Evolutionary conservation across 2,329 filamentous ascomycete species (phyloP).

Genomic region (Claviceps sp.): DNA sequence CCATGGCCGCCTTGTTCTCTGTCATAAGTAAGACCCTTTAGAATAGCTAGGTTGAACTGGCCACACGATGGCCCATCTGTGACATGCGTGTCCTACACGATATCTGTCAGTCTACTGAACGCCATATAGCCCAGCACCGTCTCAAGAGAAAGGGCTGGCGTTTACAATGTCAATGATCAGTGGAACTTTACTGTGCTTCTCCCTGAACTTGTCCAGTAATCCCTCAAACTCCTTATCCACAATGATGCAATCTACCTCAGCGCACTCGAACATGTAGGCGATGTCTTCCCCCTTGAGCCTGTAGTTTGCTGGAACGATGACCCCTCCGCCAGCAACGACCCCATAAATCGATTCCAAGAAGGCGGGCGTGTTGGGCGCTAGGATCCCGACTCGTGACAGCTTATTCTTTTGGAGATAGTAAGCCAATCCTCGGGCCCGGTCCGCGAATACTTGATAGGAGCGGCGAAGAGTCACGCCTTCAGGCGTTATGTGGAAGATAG

Average conservation of each 20-base stretch:
- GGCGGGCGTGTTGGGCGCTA: slow-evolving; percentile 86
- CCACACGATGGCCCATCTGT: slow-evolving; percentile 61
- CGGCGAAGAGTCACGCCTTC: slow-evolving; percentile 63
- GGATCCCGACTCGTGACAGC: slow-evolving; percentile 66
- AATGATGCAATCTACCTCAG: slow-evolving; percentile 76
- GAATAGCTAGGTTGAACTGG: slow-evolving; percentile 70
- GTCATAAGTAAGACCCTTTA: slow-evolving; percentile 69
- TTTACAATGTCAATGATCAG: slow-evolving; percentile 58
- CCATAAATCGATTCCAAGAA: slow-evolving; percentile 88
- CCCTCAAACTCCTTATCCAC: slow-evolving; percentile 68
- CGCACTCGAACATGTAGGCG: slow-evolving; percentile 77
- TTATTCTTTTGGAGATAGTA: slow-evolving; percentile 71
- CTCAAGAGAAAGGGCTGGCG: no score
- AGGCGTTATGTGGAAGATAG: slow-evolving; percentile 73
- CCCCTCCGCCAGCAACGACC: slow-evolving; percentile 65
- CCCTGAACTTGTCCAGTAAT: slow-evolving; percentile 54
- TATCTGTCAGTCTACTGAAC: no score
- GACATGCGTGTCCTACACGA: slow-evolving; percentile 57
- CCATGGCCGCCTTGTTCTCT: slow-evolving; percentile 48
- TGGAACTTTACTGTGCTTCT: slow-evolving; percentile 47
- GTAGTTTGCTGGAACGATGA: slow-evolving; percentile 56
- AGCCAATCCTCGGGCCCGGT: slow-evolving; percentile 74
- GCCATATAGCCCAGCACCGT: no score
- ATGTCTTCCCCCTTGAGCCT: slow-evolving; percentile 72
- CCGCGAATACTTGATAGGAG: slow-evolving; percentile 69